Percentiles rank a stretch among this genome's conserved stretches.
These are phyloP conservation scores for Anacardium occidentale DNA, from an alignment of 345 rosid genomes.

Conservation along the genomic window DNA sequence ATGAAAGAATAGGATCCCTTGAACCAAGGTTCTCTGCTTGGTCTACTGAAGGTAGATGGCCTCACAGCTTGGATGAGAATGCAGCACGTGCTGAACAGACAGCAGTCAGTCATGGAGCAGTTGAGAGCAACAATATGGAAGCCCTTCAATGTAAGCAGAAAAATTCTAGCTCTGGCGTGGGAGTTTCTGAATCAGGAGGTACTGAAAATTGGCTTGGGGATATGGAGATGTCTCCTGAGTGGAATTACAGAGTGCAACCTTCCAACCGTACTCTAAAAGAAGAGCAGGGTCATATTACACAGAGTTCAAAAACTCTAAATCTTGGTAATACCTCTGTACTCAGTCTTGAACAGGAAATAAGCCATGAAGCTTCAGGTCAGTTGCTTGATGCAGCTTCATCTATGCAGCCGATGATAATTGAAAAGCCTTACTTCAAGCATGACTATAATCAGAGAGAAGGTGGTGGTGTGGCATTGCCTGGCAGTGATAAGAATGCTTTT, in stretches of 20 bases:
- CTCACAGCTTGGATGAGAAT: constrained; percentile 27
- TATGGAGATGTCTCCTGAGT: constrained; percentile 84
- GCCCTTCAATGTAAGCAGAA: constrained; percentile 29
- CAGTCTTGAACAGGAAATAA: constrained; percentile 25
- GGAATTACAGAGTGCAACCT: constrained; percentile 54
- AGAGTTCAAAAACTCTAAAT: constrained; percentile 29
- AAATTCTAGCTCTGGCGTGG: constrained; percentile 27
- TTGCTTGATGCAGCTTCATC: constrained; percentile 27
- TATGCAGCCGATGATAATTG: constrained; percentile 27
- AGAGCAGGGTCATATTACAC: constrained; percentile 32
- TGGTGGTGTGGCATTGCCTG: constrained; percentile 23
- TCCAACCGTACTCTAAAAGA: constrained; percentile 36
- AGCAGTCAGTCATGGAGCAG: constrained; percentile 20
- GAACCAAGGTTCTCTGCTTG: constrained; percentile 32
- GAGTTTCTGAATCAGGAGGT: constrained; percentile 39
- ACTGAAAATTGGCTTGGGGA: constrained; percentile 54
- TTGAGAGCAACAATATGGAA: constrained; percentile 29
- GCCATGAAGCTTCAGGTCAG: constrained; percentile 26
- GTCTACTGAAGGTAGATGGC: constrained; percentile 41
- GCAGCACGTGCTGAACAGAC: constrained; percentile 22
- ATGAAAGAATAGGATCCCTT: constrained; percentile 29
- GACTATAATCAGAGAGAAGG: constrained; percentile 27
- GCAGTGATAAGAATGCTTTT: constrained; percentile 17
- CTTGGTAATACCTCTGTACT: constrained; percentile 28
- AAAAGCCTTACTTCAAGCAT: constrained; percentile 29